These are phyloP conservation scores for Berberis thunbergii DNA, from an alignment of 164 flowering plant species.

Conservation along the genomic window DNA sequence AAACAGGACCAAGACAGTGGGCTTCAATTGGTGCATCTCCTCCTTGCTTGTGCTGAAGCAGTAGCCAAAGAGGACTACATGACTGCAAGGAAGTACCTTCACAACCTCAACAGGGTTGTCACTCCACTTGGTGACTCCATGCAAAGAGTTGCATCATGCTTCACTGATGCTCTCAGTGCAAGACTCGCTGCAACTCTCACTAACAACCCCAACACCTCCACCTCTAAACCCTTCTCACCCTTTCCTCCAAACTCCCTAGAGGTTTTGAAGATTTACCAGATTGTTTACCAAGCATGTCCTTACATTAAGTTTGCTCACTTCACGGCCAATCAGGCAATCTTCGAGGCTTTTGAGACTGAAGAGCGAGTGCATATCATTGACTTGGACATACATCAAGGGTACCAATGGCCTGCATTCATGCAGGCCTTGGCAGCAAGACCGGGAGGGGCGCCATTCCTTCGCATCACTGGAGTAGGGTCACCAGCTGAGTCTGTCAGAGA, in stretches of 20 bases:
- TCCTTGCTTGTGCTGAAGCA: constrained; percentile 71
- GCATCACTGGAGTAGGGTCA: constrained; percentile 65
- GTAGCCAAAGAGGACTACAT: constrained; percentile 63
- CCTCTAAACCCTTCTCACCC: constrained; percentile 26
- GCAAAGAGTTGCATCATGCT: constrained; percentile 70
- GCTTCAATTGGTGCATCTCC: constrained; percentile 67
- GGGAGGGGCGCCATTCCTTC: constrained; percentile 54
- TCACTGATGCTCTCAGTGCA: constrained; percentile 59
- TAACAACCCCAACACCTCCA: constrained; percentile 23
- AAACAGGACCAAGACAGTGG: constrained; percentile 53
- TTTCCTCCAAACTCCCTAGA: constrained; percentile 47
- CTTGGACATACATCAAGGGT: constrained; percentile 68
- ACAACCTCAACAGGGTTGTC: constrained; percentile 52
- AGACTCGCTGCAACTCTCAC: constrained; percentile 50
- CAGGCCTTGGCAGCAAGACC: constrained; percentile 68
- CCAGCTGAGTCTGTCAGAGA: constrained; percentile 36
- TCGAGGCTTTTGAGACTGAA: constrained; percentile 64
- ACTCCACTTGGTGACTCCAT: constrained; percentile 61
- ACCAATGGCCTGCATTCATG: constrained; percentile 82
- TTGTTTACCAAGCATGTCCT: constrained; percentile 72
- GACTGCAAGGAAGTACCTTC: constrained; percentile 45
- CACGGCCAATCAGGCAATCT: constrained; percentile 80
- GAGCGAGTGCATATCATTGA: constrained; percentile 67
- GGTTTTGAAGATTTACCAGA: constrained; percentile 52
- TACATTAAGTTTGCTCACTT: constrained; percentile 71